Evolutionary conservation across 108 stramenopile genomes (phyloP).

Genomic region (Nitzschia sp.): DNA sequence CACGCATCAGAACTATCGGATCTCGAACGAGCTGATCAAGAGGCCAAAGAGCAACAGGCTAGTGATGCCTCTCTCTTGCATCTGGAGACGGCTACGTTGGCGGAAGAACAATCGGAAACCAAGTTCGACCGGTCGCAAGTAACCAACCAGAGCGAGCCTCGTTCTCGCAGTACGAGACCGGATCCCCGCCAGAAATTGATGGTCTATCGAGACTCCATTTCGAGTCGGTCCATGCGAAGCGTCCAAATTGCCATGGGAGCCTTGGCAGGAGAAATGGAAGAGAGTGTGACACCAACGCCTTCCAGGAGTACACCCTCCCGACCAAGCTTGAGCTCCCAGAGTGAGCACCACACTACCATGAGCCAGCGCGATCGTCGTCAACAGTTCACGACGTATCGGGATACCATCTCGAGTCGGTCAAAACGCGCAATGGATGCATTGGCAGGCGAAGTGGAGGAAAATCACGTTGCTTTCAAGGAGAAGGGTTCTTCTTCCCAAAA

Average conservation of each 20-base stretch:
- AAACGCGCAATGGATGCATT: neutral
- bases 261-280: neutral
- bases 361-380: neutral
- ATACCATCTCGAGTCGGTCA: slow-evolving; percentile 2
- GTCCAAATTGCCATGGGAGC: neutral
- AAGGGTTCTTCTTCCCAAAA: neutral
- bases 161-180: neutral
- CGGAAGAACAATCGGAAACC: slow-evolving; percentile 6
- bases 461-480: too few species aligned
- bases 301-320: neutral
- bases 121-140: neutral
- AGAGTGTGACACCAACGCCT: neutral
- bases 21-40: neutral
- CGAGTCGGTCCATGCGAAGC: slow-evolving; percentile 1
- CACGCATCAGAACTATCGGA: neutral
- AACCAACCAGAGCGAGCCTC: neutral
- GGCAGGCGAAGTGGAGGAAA: neutral
- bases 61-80: slow-evolving; percentile 8
- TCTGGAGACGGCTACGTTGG: slow-evolving; percentile 12
- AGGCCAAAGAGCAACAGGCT: neutral
- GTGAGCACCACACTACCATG: neutral
- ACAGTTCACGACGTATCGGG: neutral
- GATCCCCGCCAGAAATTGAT: neutral
- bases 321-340: neutral
- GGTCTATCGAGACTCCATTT: slow-evolving; percentile 3